These are phyloP conservation scores for Piper longum DNA, from an alignment of 164 flowering plant genomes.

Conservation along the genomic window DNA sequence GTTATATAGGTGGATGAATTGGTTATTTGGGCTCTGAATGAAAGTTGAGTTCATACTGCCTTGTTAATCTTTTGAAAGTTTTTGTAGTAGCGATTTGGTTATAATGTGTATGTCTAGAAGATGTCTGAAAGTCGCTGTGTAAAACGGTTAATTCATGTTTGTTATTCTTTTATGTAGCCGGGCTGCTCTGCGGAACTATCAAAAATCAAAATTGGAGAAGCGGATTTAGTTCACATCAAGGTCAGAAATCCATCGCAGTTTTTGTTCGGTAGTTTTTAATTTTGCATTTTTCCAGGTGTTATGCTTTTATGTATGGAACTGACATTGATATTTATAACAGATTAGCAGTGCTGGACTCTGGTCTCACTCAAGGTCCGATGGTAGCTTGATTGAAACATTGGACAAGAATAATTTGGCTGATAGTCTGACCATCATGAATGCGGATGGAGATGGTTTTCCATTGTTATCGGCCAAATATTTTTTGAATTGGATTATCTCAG, in stretches of 20 bases:
- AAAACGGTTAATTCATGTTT: no score
- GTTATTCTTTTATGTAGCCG: conserved; percentile 37
- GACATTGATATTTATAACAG: conserved; percentile 20
- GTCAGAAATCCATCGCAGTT: conserved; percentile 14
- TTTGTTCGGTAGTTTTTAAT: no score
- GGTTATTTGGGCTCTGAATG: no score
- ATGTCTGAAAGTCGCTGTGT: no score
- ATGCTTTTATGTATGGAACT: not conserved
- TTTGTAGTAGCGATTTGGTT: no score
- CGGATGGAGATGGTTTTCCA: conserved; percentile 36
- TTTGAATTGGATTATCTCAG: conserved; percentile 52
- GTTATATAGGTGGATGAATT: no score
- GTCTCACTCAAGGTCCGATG: conserved; percentile 34
- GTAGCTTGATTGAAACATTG: conserved; percentile 15
- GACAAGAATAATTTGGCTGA: conserved; percentile 13
- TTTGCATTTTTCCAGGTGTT: not conserved
- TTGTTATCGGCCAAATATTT: conserved; percentile 39
- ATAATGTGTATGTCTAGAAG: no score
- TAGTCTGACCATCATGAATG: conserved; percentile 18
- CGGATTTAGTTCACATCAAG: conserved; percentile 80
- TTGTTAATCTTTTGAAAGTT: no score
- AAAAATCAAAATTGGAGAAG: conserved; percentile 39
- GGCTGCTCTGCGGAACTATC: conserved; percentile 91
- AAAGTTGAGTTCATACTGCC: no score
- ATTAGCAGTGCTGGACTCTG: conserved; percentile 78